Percentiles rank a stretch among this genome's conserved stretches.
These are phyloP conservation scores for Sugiyamaella qingdaonensis DNA, from an alignment of 805 yeast species.

Conservation along the genomic window DNA sequence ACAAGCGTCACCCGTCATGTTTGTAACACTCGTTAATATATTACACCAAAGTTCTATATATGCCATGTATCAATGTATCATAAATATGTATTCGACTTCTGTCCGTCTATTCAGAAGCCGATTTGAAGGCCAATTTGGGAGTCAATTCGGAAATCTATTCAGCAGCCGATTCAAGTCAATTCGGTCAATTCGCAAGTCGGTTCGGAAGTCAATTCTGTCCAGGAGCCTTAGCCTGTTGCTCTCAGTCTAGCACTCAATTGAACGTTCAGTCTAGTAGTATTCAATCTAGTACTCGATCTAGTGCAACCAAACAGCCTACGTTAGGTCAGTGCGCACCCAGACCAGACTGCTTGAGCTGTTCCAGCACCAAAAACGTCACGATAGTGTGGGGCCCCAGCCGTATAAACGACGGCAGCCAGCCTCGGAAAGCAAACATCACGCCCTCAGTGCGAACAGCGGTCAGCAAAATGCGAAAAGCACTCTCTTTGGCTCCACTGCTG, in stretches of 20 bases:
- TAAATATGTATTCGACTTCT: neutral
- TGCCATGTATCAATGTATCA: neutral
- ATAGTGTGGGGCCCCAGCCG: conserved; percentile 70
- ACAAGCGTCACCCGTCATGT: too few relatives aligned
- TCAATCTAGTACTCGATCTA: too few relatives aligned
- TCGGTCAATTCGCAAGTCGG: too few relatives aligned
- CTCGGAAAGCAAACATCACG: conserved; percentile 75
- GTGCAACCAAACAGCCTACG: too few relatives aligned
- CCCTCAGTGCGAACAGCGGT: conserved; percentile 68
- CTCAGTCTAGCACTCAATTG: too few relatives aligned
- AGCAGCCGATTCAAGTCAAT: too few relatives aligned
- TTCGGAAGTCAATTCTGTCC: too few relatives aligned
- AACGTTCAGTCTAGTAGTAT: too few relatives aligned
- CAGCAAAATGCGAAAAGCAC: conserved; percentile 47
- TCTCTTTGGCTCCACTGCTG: conserved; percentile 33
- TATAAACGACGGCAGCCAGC: conserved; percentile 85
- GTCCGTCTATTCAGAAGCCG: neutral
- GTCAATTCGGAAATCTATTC: too few relatives aligned
- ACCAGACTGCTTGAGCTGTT: conserved; percentile 33
- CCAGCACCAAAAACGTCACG: conserved; percentile 38
- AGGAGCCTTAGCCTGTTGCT: too few relatives aligned
- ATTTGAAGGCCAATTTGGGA: neutral
- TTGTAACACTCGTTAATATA: too few relatives aligned
- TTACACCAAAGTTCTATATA: neutral
- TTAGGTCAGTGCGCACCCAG: neutral